Evolutionary conservation across 345 rosid genomes (phyloP).

Genomic region (Bruguiera sexangula): DNA sequence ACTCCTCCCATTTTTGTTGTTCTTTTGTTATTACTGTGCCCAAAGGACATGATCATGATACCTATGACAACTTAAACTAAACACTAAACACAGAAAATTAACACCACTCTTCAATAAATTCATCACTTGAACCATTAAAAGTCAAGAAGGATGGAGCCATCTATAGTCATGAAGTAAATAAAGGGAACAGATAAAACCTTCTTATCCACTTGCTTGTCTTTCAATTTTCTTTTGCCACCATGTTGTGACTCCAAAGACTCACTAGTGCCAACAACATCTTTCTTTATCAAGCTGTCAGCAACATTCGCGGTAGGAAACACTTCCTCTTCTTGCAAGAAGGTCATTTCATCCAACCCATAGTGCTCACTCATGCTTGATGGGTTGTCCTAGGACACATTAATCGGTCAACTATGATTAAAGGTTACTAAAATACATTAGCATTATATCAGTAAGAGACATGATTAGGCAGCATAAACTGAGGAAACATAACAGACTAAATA

Average conservation of each 20-base stretch:
- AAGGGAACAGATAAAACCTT: conserved; percentile 44
- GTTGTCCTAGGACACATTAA: conserved; percentile 39
- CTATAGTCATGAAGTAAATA: not conserved
- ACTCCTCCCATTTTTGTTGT: too few relatives aligned
- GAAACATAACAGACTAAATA: too few relatives aligned
- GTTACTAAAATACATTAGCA: too few relatives aligned
- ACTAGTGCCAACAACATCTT: conserved; percentile 39
- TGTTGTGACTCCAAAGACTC: conserved; percentile 39
- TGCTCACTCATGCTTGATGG: conserved; percentile 29
- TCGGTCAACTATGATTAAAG: not conserved
- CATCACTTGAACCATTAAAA: too few relatives aligned
- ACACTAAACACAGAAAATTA: too few relatives aligned
- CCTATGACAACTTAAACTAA: too few relatives aligned
- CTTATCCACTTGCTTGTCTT: conserved; percentile 43
- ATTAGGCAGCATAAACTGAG: too few relatives aligned
- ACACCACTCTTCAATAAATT: too few relatives aligned
- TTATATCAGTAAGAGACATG: too few relatives aligned
- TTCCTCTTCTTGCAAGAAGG: conserved; percentile 74
- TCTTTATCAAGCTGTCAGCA: conserved; percentile 36
- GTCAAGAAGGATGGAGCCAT: not conserved
- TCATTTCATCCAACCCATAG: conserved; percentile 79
- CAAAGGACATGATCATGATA: too few relatives aligned
- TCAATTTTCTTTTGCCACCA: conserved; percentile 63
- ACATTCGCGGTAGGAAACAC: conserved; percentile 44
- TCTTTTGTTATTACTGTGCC: too few relatives aligned